Conservation (phyloP, 2,329 filamentous ascomycete genomes). For the Aspergillus piperis region DNA sequence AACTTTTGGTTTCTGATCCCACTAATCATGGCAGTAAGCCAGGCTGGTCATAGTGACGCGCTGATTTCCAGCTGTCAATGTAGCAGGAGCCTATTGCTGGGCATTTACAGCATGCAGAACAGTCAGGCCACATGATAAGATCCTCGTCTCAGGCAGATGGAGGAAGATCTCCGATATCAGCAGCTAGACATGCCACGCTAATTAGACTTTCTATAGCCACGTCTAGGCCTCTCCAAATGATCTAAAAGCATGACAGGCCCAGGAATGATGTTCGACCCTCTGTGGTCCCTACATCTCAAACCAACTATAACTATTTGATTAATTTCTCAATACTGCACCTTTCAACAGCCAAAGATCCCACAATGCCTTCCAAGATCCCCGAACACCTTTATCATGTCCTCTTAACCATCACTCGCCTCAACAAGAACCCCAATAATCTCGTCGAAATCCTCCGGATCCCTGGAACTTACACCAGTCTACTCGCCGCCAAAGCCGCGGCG, state of each 20-base stretch:
- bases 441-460: constrained; percentile 30
- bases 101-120: not conserved
- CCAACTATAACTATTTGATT: not conserved
- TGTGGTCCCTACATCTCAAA: not conserved
- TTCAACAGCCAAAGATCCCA: not conserved
- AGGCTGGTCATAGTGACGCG: not conserved
- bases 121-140: not conserved
- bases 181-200: not conserved
- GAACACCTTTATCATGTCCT: constrained; percentile 30
- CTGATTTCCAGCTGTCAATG: not conserved
- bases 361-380: not conserved
- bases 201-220: not conserved
- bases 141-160: not conserved
- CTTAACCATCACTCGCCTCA: constrained; percentile 25
- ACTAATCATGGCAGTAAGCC: not conserved
- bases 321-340: not conserved
- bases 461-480: constrained; percentile 27
- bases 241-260: not conserved
- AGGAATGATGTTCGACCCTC: not conserved
- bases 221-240: not conserved
- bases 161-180: not conserved
- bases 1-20: not conserved
- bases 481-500: constrained; percentile 27
- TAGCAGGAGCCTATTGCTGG: not conserved
- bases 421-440: constrained; percentile 26